Evolutionary conservation across 1,139 yeast genomes (phyloP), one percentile per base, ranked within the genome.

Genomic region (Scheffersomyces quercinus): DNA sequence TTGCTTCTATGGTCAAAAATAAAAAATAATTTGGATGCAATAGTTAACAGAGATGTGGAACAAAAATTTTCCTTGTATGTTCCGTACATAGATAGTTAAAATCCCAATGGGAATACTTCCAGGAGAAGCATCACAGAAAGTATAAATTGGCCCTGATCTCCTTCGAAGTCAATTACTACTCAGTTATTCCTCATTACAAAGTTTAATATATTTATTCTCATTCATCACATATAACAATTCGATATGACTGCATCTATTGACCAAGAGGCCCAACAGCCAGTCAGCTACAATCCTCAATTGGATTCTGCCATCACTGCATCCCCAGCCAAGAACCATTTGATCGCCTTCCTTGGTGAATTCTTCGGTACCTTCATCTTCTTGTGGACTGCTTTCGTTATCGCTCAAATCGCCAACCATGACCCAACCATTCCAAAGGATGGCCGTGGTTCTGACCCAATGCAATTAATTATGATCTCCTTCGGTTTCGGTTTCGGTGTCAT

Each of bases 401-500:
- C 95, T 37, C 89, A 86, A 64, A 83, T 83, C 62, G 95, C 96
- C 52, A 88, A 88, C 70, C 82, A 81, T 55, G 85, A 77, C 54
- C 78, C 77, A 20, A 60, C 66, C 39, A 71, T 78, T 48, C 67
- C 71, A 12, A 55, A 53, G 30, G 50, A 51, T 10, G 60, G 55
- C 10, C 40, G 36, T 4, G 75, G 73, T 37, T 79, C 91, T 31
- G 79, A 82, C 58, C 91, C 95, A 38, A 73, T 79, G 43, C 82
- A 79, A 63, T 69, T 87, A 56, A 76, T 86, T 50, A 85, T 88
- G 90, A 89, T 89, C 58, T 73, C 96, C 3, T 77, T 86, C 44
- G 96, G 96, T 56, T 89, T 89, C 68, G 96, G 96, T 48, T 86
- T 88, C 59, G 84, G 90, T 54, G 89, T 89, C 46, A 81, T 86